These are phyloP conservation scores for Nemophila menziesii DNA, from an alignment of 257 asterid genomes.

Conservation along the genomic window DNA sequence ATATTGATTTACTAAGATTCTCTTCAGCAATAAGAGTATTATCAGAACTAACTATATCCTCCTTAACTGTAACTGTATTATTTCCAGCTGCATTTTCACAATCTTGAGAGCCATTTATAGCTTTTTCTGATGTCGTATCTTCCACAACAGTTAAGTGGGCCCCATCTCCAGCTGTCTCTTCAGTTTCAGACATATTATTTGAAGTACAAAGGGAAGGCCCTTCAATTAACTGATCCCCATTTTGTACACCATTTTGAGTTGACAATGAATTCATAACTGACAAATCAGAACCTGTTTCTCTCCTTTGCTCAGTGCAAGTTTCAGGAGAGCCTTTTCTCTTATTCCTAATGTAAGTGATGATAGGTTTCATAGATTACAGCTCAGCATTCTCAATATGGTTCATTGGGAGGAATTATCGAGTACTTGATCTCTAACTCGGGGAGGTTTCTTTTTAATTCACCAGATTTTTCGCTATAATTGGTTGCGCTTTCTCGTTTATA, in stretches of 20 bases:
- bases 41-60: slow-evolving; percentile 6
- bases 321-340: not conserved
- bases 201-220: slow-evolving; percentile 8
- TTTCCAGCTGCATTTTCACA: slow-evolving; percentile 7
- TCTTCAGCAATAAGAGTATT: not conserved
- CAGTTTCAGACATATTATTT: slow-evolving; percentile 17
- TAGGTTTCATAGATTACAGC: not conserved
- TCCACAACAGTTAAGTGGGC: slow-evolving; percentile 16
- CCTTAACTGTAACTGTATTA: slow-evolving; percentile 8
- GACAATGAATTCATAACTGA: slow-evolving; percentile 6
- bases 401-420: not conserved
- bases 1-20: not conserved
- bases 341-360: slow-evolving; percentile 1
- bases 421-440: slow-evolving; percentile 3
- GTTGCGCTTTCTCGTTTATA: not conserved
- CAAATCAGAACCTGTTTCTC: slow-evolving; percentile 10
- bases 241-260: slow-evolving; percentile 4
- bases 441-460: slow-evolving; percentile 7
- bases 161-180: slow-evolving; percentile 14
- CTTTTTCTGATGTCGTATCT: slow-evolving; percentile 18
- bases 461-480: not conserved
- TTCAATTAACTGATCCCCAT: slow-evolving; percentile 16
- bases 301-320: slow-evolving; percentile 2
- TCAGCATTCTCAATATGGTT: slow-evolving; percentile 10
- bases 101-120: slow-evolving; percentile 14